These are phyloP conservation scores for Eucalyptus lansdowneana DNA, from an alignment of 345 rosid genomes.

Conservation along the genomic window DNA sequence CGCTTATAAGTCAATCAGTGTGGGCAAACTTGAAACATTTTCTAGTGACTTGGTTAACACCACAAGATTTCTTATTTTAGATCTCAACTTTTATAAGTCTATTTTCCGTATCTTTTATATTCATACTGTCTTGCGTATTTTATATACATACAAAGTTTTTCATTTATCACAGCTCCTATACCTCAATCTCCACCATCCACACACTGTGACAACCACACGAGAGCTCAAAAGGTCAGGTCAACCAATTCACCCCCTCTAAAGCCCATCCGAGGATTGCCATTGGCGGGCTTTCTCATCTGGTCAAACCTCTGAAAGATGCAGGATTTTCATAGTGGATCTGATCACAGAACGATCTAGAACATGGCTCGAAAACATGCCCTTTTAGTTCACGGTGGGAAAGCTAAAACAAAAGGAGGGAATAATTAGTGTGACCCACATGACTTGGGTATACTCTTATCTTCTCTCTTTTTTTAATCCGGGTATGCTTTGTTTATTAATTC, in stretches of 20 bases:
- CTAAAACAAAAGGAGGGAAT: neutral
- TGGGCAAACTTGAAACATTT: neutral
- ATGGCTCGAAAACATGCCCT: neutral
- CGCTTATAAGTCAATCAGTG: fast-evolving
- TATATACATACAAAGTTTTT: neutral
- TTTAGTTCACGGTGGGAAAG: neutral
- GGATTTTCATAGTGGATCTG: neutral
- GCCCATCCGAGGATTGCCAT: neutral
- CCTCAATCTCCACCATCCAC: neutral
- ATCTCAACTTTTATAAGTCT: neutral
- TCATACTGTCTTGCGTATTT: neutral
- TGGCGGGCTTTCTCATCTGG: neutral
- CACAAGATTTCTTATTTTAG: neutral
- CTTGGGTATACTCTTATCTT: neutral
- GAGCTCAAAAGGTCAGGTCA: neutral
- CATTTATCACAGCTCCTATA: neutral
- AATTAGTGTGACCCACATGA: neutral
- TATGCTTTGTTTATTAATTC: neutral
- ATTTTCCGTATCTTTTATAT: neutral
- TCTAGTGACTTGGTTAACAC: neutral
- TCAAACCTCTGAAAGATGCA: neutral
- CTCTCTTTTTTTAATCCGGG: neutral
- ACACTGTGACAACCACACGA: neutral
- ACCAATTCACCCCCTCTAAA: neutral
- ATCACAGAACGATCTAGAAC: neutral